Evolutionary conservation across 305 asterid genomes (phyloP).

Genomic region (Fraxinus velutina): DNA sequence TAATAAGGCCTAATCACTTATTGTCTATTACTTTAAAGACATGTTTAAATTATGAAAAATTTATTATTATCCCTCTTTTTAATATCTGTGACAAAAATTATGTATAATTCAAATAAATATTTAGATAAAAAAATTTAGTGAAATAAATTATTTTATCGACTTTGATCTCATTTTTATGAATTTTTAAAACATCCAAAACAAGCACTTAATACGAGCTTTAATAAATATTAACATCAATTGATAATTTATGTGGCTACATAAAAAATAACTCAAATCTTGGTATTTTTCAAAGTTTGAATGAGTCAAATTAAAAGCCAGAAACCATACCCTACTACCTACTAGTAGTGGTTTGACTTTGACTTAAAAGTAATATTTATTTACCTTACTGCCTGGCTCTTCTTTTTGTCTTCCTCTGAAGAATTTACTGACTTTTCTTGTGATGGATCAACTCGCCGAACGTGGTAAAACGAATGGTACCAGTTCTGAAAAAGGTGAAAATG

Average conservation of each 20-base stretch:
- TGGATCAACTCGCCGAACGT: conserved; percentile 55
- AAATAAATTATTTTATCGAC: no score
- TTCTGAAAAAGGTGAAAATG: conserved; percentile 28
- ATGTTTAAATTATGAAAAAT: background rate
- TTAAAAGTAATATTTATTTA: background rate
- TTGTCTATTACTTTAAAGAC: background rate
- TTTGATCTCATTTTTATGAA: no score
- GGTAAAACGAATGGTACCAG: conserved; percentile 42
- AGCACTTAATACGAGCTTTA: no score
- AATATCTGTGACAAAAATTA: no score
- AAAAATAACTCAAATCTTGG: background rate
- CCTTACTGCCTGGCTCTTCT: background rate
- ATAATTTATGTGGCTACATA: no score
- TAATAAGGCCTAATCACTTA: background rate
- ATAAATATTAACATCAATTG: background rate
- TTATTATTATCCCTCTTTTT: background rate
- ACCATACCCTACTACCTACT: background rate
- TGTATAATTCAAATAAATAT: no score
- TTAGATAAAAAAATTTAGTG: no score
- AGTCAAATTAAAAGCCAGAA: background rate
- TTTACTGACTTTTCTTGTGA: conserved; percentile 39
- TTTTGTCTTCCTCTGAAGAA: conserved; percentile 33
- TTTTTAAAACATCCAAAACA: no score
- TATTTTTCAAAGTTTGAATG: background rate
- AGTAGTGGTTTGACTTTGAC: background rate